These are phyloP conservation scores for Amborella trichopoda DNA, from an alignment of 164 flowering plant genomes.

Conservation along the genomic window DNA sequence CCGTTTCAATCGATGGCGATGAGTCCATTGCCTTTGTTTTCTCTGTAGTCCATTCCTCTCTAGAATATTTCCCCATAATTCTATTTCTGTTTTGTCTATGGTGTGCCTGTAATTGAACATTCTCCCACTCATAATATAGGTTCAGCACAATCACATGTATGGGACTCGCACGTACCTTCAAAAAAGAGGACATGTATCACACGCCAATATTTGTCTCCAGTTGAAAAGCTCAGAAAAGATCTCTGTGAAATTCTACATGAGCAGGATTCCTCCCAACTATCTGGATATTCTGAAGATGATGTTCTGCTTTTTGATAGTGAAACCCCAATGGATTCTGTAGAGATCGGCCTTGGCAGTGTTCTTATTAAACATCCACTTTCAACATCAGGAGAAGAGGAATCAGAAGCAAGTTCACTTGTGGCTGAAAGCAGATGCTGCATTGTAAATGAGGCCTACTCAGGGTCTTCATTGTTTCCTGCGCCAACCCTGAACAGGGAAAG, in stretches of 20 bases:
- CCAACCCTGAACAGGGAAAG: conserved; percentile 1
- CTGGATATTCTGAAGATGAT: conserved; percentile 10
- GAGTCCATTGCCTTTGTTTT: too few species aligned
- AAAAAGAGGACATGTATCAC: conserved; percentile 7
- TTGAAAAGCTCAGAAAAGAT: conserved; percentile 17
- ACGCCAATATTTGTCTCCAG: conserved; percentile 6
- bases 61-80: too few species aligned
- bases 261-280: conserved; percentile 5
- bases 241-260: conserved; percentile 9
- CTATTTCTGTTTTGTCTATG: too few species aligned
- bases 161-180: conserved; percentile 11
- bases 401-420: conserved; percentile 3
- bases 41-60: too few species aligned
- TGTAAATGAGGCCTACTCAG: background rate
- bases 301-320: conserved; percentile 12
- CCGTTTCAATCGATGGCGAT: too few species aligned
- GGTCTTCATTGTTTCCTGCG: background rate
- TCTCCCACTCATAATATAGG: too few species aligned
- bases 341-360: conserved; percentile 11
- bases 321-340: conserved; percentile 4
- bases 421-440: background rate
- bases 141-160: conserved; percentile 5
- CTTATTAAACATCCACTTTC: conserved; percentile 11
- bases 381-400: conserved; percentile 3
- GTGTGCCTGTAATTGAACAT: too few species aligned